Evolutionary conservation across 257 asterid genomes (phyloP), one percentile per base, ranked within the genome.

Genomic region (Parsonsia alboflavescens): DNA sequence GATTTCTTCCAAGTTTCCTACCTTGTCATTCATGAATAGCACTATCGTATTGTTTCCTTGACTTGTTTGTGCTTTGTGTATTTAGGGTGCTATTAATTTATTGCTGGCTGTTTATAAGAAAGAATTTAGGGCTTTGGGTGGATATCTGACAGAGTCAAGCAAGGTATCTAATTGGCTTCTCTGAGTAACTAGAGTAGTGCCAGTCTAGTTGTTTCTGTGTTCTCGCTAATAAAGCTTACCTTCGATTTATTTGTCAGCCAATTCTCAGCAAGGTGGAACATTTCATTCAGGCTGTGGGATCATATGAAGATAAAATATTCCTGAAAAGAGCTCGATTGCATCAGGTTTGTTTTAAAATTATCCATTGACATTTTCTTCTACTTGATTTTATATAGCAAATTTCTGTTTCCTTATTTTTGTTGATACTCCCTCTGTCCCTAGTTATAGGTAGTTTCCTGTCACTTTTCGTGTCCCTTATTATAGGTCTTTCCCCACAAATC

Each of bases 201-300:
- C 17, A 28, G 64, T 78, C 28, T 71, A 48, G 6, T 22, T 63
- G 42, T 42, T 63, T 68, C 64, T 41, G 52, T 65, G 45, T 70
- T 75, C 78, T 82, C 52, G 70, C 65, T 39, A 42, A 44, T 70
- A 36, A 73, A 46, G 68, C 68, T 44, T 61, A 21, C 49, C 71
- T 73, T 79, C 9, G 42, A 24, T 42, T 79, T 70, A 26, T 56
- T 80, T 76, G 73, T 70, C 89, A 95, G 99, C 96, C 98, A 46
- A 89, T 88, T 80, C 86, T 95, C 77, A 76, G 82, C 86, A 79
- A 85, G 77, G 98, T 95, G 76, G 97, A 95, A 76, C 97, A 84
- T 79, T 95, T 89, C 68, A 95, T 93, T 81, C 97, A 93, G 85
- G 97, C 98, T 50, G 97, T 93, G 77, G 98, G 98, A 65, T 85